Conservation (phyloP, 2,329 filamentous ascomycete genomes). For the Penicillium verrucosum region DNA sequence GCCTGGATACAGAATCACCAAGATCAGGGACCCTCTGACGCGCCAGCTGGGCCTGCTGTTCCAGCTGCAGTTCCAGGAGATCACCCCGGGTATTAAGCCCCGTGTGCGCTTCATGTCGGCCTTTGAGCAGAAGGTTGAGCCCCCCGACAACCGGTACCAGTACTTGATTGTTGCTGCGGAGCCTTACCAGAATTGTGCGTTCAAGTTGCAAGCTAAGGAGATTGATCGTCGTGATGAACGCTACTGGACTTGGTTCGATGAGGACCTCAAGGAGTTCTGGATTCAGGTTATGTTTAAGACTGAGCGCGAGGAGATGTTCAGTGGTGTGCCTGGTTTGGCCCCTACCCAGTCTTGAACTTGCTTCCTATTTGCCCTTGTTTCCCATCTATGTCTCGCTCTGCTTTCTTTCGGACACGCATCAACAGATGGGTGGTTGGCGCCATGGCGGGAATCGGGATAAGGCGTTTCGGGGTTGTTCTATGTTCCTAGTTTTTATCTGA, state of each 20-base stretch:
- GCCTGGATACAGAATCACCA: constrained; percentile 97
- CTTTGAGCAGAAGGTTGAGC: constrained; percentile 92
- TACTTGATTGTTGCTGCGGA: constrained; percentile 93
- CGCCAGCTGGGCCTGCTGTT: constrained; percentile 90
- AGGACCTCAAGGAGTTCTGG: constrained; percentile 95
- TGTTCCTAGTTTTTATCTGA: constrained; percentile 10
- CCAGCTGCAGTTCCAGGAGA: constrained; percentile 93
- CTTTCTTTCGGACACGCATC: background rate
- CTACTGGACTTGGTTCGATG: constrained; percentile 94
- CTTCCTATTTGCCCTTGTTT: background rate
- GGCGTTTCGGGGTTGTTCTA: constrained; percentile 14
- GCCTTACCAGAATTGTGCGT: constrained; percentile 95
- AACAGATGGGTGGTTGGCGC: constrained; percentile 9
- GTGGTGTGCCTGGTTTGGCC: constrained; percentile 63
- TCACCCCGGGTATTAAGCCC: constrained; percentile 69
- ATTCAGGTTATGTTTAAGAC: constrained; percentile 98
- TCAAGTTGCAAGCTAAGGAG: constrained; percentile 92
- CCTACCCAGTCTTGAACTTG: constrained; percentile 39
- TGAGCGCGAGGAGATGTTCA: constrained; percentile 87
- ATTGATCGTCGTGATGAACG: constrained; percentile 83
- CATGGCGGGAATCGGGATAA: constrained; percentile 12
- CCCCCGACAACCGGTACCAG: constrained; percentile 89
- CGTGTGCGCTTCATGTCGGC: constrained; percentile 96
- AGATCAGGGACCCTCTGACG: constrained; percentile 84
- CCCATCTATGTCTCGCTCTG: background rate